These are phyloP conservation scores for Morella rubra DNA, from an alignment of 306 rosid genomes.

Conservation along the genomic window DNA sequence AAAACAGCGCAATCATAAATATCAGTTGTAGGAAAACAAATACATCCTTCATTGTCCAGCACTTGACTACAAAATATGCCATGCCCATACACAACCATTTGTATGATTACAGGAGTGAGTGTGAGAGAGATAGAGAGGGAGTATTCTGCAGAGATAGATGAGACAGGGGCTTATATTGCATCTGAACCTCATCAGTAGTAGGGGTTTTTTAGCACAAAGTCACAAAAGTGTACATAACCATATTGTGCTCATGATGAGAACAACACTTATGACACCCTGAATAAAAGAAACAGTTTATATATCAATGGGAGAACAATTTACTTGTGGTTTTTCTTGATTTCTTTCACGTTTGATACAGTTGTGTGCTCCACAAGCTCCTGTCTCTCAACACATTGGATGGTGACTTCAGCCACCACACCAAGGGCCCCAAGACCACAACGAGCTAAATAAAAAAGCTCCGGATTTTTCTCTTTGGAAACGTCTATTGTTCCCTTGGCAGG, in stretches of 20 bases:
- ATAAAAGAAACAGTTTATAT: conserved; percentile 1
- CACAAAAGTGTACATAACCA: background rate
- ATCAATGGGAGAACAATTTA: conserved; percentile 32
- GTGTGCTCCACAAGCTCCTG: conserved; percentile 98
- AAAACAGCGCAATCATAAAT: background rate
- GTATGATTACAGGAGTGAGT: too few species aligned
- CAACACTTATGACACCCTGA: background rate
- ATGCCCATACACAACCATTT: background rate
- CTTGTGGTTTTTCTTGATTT: conserved; percentile 95
- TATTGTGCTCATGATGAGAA: background rate
- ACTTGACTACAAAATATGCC: background rate
- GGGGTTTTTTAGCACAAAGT: background rate
- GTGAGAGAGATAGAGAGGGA: background rate
- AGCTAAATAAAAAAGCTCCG: conserved; percentile 89
- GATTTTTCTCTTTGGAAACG: conserved; percentile 78
- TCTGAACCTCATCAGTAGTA: background rate
- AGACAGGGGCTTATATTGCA: background rate
- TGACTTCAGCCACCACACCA: conserved; percentile 98
- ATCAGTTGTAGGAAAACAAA: conserved; percentile 1
- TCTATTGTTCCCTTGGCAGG: conserved; percentile 95
- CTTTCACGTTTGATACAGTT: conserved; percentile 62
- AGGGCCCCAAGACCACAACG: conserved; percentile 98
- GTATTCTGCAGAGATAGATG: background rate
- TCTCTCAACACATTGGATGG: conserved; percentile 95
- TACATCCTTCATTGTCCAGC: background rate